Conservation (phyloP, 306 rosid genomes). For the barrel medic (Medicago truncatula) region MtrunA17r5.0-ANR NC_053042.1:28382501-28383000, state of each 20-base stretch:
- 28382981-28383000: constrained; percentile 55
- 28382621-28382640: constrained; percentile 34
- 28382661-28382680: not conserved
- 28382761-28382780: constrained; percentile 35
- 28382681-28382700: constrained; percentile 34
- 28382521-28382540: constrained; percentile 10
- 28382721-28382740: constrained; percentile 26
- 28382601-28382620: constrained; percentile 7
- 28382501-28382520: constrained; percentile 23
- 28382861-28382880: constrained; percentile 44
- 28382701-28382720: constrained; percentile 17
- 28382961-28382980: constrained; percentile 63
- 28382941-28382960: constrained; percentile 50
- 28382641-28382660: constrained; percentile 17
- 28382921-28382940: constrained; percentile 48
- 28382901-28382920: constrained; percentile 56
- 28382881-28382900: constrained; percentile 52
- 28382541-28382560: constrained; percentile 28
- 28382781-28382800: constrained; percentile 41
- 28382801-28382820: constrained; percentile 35
- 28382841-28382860: constrained; percentile 38
- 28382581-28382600: constrained; percentile 9
- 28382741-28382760: constrained; percentile 22
- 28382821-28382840: constrained; percentile 46
- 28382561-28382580: constrained; percentile 21